Base-by-base conservation (phyloP, 2,329 filamentous ascomycete genomes). In the Diaporthe sp. region DNA sequence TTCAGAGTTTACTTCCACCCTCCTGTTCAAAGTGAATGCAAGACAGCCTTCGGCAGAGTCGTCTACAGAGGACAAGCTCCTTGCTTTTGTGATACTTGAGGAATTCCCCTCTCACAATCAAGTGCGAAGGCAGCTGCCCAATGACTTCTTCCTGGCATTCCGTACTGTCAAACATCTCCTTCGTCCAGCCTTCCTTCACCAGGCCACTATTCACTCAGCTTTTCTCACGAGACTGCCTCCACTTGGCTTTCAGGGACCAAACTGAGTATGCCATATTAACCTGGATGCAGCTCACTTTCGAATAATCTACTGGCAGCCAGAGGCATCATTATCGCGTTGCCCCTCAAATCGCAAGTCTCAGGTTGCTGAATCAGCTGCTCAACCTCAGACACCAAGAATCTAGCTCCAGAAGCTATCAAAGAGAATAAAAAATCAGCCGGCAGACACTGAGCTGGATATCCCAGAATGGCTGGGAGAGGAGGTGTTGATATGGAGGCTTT, bases 401-500 rank as follows among this genome's bases (percentile, higher is more conserved):
- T 53, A 34, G 42, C 72, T 51, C 15, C 61, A 51, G 44, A 25
- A 53, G 34, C 47, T 34, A 39, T 57, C 60, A 58, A 49, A 3
- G 49, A n/a, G 22, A 47, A n/a, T n/a, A 15, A 10, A 28, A 31
- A 58, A 34, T 37, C 61, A 4, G 34, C 15, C 25, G 17, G 22
- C 34, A 49, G 12, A 57, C 47, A 25, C 42, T 57, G 53, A 57
- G 34, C 34, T 70, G 13, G 42, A 34, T n/a, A 17, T 3, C 70
- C 34, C 58, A 85, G 86, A 82, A 83, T 89, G 81, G 74, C 65
- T 61, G 76, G 68, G 73, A 73, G 70, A 77, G 73, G 73, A 67
- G 88, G 88, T 80, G 81, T 88, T 81, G 89, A 92, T 79, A 86
- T 91, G 83, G 91, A 93, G 82, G 91, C 91, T 73, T 86, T 93